These are phyloP conservation scores for Phialophora expanda DNA, from an alignment of 2,329 filamentous ascomycete genomes.

Conservation along the genomic window DNA sequence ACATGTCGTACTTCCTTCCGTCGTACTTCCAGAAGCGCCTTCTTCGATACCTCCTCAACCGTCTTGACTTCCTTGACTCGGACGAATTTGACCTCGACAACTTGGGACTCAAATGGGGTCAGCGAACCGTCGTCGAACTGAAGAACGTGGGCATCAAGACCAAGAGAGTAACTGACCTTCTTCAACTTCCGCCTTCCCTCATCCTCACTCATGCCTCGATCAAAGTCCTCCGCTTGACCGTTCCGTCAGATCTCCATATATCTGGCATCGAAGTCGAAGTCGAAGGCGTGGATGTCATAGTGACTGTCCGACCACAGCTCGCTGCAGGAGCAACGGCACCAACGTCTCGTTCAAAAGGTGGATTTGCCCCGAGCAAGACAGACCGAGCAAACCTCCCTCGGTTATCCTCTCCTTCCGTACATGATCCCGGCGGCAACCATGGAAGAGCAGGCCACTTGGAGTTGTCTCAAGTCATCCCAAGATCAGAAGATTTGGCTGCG, in stretches of 20 bases:
- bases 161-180: conserved; percentile 32
- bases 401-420: conserved; percentile 33
- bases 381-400: conserved; percentile 39
- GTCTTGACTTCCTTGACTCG: conserved; percentile 84
- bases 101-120: conserved; percentile 80
- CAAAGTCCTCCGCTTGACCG: conserved; percentile 74
- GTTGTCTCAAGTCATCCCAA: conserved; percentile 51
- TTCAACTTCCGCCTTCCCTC: conserved; percentile 40
- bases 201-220: conserved; percentile 64
- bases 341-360: conserved; percentile 53
- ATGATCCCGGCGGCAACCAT: conserved; percentile 41
- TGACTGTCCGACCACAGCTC: conserved; percentile 29
- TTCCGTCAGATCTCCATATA: conserved; percentile 86
- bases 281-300: conserved; percentile 73
- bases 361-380: conserved; percentile 44
- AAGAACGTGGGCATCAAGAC: conserved; percentile 70
- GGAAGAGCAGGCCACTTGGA: conserved; percentile 21
- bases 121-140: conserved; percentile 81
- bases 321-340: conserved; percentile 11
- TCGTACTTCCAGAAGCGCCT: conserved; percentile 84
- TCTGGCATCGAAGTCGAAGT: conserved; percentile 82
- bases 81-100: conserved; percentile 85
- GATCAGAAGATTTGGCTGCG: conserved; percentile 63
- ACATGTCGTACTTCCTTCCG: conserved; percentile 77
- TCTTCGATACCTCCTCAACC: conserved; percentile 81